phyloP scores from a whole-genome alignment of 768 basidiomycete genomes.

The Cubamyces sp. region DNA sequence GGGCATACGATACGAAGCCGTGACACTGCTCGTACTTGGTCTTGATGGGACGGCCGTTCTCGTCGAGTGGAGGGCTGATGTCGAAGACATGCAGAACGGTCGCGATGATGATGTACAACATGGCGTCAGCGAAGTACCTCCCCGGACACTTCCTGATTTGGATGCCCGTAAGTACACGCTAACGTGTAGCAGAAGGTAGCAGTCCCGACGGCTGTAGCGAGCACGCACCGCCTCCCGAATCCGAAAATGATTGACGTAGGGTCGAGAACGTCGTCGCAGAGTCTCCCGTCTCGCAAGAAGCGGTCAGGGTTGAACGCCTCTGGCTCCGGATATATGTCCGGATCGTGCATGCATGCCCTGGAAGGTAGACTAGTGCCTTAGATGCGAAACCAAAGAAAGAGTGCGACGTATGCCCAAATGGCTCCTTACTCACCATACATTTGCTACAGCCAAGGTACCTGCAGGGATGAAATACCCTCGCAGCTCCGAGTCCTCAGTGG shows the following conservation, averaged over 20 bases:
- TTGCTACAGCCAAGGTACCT: conserved; percentile 28
- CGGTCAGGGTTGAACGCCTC: conserved; percentile 85
- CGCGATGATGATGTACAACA: conserved; percentile 22
- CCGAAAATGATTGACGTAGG: conserved; percentile 31
- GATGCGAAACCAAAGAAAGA: too few relatives aligned
- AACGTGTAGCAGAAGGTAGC: too few relatives aligned
- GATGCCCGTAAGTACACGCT: too few relatives aligned
- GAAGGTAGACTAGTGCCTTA: neutral
- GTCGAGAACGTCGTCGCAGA: conserved; percentile 57
- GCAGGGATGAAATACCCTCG: conserved; percentile 29
- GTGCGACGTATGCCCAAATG: too few relatives aligned
- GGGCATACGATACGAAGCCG: conserved; percentile 13
- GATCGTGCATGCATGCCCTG: conserved; percentile 77
- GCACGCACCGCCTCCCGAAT: conserved; percentile 26
- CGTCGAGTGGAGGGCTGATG: conserved; percentile 21
- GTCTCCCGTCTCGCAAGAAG: conserved; percentile 51
- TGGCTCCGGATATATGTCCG: conserved; percentile 83
- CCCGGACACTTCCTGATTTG: conserved; percentile 28
- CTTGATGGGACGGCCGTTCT: conserved; percentile 2
- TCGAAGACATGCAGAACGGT: conserved; percentile 25
- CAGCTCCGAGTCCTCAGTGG: conserved; percentile 28
- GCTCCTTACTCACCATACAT: conserved; percentile 30
- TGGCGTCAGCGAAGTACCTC: conserved; percentile 14
- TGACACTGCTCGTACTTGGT: neutral
- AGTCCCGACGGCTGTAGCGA: too few relatives aligned